Evolutionary conservation across 495 filamentous ascomycete species (phyloP), one percentile per base, ranked within the genome.

Genomic region (Penicillium cataractarum): DNA sequence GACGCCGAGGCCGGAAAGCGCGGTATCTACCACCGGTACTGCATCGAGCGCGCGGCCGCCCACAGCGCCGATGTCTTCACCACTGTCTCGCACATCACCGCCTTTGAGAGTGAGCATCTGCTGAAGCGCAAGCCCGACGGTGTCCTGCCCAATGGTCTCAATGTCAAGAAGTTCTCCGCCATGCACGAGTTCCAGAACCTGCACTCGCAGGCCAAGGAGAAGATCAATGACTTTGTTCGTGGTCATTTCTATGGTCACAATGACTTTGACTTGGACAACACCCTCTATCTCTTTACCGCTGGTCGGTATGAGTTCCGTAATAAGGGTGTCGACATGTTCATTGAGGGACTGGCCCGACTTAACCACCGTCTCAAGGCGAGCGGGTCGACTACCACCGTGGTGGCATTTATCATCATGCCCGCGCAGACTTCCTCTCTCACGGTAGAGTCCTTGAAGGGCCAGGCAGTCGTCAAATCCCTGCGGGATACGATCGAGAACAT

Each of bases 111-210:
- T 70, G 95, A 99, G 77, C 96, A 99, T 79, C 78, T 99, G 57
- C 87, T 99, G 49, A 99, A 99, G 82, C 88, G 95, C 39, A 99
- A 99, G 76, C 95, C 95, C 3, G 95, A 99, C 67, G 95, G 95
- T 10, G 95, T 99, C 0, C 76, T 98, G 58, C 95, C 95, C 22
- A 99, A 99, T 69, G 95, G 95, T 48, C 84, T 99, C 71, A 99
- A 99, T 67, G 95, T 99, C 59, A 97, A 96, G 78, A 99, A 99
- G 72, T 99, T 99, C 78, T 92, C 93, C 35, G 95, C 95, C 7
- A 94, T 97, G 76, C 95, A 99, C 79, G 95, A 99, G 78, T 99
- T 99, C 82, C 95, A 99, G 74, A 99, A 99, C 69, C 81, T 99
- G 61, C 95, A 99, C 76, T 92, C 95, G 66, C 91, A 95, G 76